A percentile compares a stretch with the other conserved stretches of the same genome.
Evolutionary conservation across 805 yeast species (phyloP).

Genomic region (Wickerhamomyces pijperi): DNA sequence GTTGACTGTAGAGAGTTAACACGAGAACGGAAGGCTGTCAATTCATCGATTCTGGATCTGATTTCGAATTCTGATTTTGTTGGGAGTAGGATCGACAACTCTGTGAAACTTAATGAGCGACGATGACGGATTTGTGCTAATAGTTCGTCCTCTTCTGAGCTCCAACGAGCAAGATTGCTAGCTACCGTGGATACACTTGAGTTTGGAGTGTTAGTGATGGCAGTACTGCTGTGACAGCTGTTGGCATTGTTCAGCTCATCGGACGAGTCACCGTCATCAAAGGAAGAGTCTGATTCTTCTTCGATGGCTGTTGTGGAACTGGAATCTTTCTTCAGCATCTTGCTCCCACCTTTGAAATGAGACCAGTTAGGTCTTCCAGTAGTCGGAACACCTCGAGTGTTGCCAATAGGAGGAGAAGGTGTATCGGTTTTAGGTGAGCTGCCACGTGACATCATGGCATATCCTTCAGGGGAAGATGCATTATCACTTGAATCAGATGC

Average conservation of each 20-base stretch:
- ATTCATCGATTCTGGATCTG: conserved; percentile 41
- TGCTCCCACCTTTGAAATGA: conserved; percentile 2
- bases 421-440: not conserved
- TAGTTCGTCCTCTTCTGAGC: conserved; percentile 61
- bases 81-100: conserved; percentile 62
- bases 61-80: conserved; percentile 69
- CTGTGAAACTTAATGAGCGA: conserved; percentile 57
- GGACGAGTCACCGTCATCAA: conserved; percentile 4
- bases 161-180: conserved; percentile 34
- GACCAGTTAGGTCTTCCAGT: not conserved
- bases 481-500: not conserved
- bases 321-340: conserved; percentile 1
- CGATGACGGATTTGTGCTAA: conserved; percentile 37
- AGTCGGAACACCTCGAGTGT: too few relatives aligned
- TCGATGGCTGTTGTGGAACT: not conserved
- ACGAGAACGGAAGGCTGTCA: conserved; percentile 18
- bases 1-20: not conserved
- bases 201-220: not conserved
- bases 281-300: not conserved
- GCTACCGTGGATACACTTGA: too few relatives aligned
- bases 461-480: not conserved
- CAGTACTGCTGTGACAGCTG: not conserved
- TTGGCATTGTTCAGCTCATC: not conserved
- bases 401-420: not conserved
- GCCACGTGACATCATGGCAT: not conserved